Base-by-base conservation (phyloP, 2,329 filamentous ascomycete genomes). In the Trichophyton rubrum region DNA sequence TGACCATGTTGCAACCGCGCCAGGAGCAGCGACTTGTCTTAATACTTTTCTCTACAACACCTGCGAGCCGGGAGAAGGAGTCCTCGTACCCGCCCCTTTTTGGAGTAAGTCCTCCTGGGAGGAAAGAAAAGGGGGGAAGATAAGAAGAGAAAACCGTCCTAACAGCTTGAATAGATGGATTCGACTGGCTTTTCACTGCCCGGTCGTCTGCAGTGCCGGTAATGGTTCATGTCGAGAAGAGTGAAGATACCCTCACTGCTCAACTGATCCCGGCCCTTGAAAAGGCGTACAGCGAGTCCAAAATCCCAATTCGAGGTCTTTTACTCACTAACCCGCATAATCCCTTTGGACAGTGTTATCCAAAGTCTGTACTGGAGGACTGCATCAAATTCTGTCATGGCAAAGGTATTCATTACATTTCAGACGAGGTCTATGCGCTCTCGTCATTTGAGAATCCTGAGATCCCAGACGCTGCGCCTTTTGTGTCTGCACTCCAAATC, bases 371-470 rank as follows among this genome's bases (percentile, higher is more conserved):
- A n/a, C 51, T 56, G 9, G 51, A 56, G 51, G 51, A 33, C 13
- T 56, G 43, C 17, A 47, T 47, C 15, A 17, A 17, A 4, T 47
- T 83, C 41, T 83, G 81, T 64, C 70, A 79, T 58, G 73, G 74
- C 59, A 70, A 83, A 64, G 63, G 72, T 1, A 69, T 84, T 3
- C 80, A 84, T 64, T 70, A 84, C 43, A 75, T 84, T 67, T 78
- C 76, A 64, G 82, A 84, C 66, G 82, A 84, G 66, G 78, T 84
- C 41, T 84, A 84, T 65, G 82, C 80, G 1, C 66, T 81, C 3
- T 82, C 80, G 0, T 70, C 78, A 0, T 84, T 76, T 67, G 61
- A 73, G 5, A 81, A 77, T 62, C 70, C 22, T 43, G 70, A 63
- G 60, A 75, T 69, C 49, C 60, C 61, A 0, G 9, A 55, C 0